Percentiles rank a stretch among this genome's conserved stretches.
These are phyloP conservation scores for Flaveria robusta DNA, from an alignment of 129 eudicot species.

Conservation along the genomic window DNA sequence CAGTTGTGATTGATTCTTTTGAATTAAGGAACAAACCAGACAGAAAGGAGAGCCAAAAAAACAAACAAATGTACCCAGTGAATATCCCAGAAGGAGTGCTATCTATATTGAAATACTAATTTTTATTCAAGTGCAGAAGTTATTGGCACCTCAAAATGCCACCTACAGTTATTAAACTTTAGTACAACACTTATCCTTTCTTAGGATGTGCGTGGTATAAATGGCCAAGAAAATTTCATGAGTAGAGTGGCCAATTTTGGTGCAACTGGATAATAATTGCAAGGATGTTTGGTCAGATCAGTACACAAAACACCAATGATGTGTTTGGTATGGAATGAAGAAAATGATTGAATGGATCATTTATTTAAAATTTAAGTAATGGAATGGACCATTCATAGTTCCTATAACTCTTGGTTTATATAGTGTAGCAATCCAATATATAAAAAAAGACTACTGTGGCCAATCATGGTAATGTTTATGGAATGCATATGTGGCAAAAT, in stretches of 20 bases:
- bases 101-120: not conserved
- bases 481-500: not conserved
- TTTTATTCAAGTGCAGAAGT: slow-evolving; percentile 11
- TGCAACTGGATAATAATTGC: not conserved
- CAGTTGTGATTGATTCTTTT: not conserved
- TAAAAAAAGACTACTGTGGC: not conserved
- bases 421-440: not conserved
- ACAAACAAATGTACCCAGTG: too few species aligned
- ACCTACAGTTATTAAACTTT: not conserved
- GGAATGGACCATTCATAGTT: slow-evolving; percentile 2
- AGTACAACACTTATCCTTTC: not conserved
- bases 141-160: not conserved
- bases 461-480: not conserved
- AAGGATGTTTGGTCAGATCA: slow-evolving; percentile 1
- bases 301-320: not conserved
- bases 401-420: not conserved
- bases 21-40: not conserved
- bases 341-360: not conserved
- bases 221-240: not conserved
- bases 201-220: slow-evolving; percentile 3
- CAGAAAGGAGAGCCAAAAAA: not conserved
- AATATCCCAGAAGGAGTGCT: too few species aligned
- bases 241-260: not conserved
- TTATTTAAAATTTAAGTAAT: not conserved
- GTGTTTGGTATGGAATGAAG: slow-evolving; percentile 10